Evolutionary conservation across 495 filamentous ascomycete species (phyloP), one percentile per base, ranked within the genome.

Genomic region (Penicillium alfredii): DNA sequence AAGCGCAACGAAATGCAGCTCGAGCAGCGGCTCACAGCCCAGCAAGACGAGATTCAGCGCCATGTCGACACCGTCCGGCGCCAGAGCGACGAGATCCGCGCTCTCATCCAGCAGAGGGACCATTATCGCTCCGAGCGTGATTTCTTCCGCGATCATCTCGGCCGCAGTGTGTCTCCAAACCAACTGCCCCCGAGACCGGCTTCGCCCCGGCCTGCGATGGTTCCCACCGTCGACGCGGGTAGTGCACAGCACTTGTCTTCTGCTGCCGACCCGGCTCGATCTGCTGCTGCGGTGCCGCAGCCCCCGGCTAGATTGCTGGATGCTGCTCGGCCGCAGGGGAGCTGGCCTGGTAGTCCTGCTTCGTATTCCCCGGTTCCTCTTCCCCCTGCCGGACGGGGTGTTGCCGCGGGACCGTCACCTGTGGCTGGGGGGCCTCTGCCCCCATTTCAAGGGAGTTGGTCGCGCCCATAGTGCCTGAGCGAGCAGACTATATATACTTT

Each of bases 1-100:
- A 97, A 96, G 59, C 82, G 92, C 51, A 88, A 87, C 51, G 90
- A 96, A 60, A 73, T 76, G 47, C 82, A 88, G 51, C 78, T 82
- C 18, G 74, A 78, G 22, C 72, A 74, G 29, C 80, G 73, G 23
- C 53, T 68, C 8, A 46, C 37, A 0, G 77, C 81, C 18, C 68
- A 78, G 40, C 75, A 81, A 48, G 69, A 66, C 0, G 64, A 66
- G 38, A 61, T 83, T 20, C 78, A 80, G 40, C 69, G 79, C 42
- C 73, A 79, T 8, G 21, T 61, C 66, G 53, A 74, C 67, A 56
- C 58, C 6, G 49, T 73, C 15, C 56, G 58, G 33, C 77, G 79
- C 27, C 64, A 86, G 44, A 76, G 77, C 51, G 66, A 73, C 26
- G 71, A 78, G 25, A 68, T 79, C 11, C 71, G 77, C 8, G 68